Evolutionary conservation across 2,329 filamentous ascomycete species (phyloP), one percentile per base, ranked within the genome.

Genomic region (Alternaria sp.): DNA sequence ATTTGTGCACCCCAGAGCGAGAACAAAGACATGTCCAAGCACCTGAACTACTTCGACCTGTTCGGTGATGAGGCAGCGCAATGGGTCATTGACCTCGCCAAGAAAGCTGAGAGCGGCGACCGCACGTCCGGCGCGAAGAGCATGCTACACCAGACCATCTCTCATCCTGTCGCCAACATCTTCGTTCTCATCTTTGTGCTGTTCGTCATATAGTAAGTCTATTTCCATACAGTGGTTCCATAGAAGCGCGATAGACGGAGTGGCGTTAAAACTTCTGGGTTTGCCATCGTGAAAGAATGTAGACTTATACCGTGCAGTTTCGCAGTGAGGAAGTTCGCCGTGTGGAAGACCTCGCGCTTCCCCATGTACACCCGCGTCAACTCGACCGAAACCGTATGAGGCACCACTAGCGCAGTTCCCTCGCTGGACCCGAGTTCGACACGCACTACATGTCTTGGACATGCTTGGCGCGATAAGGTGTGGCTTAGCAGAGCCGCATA

Each of bases 1-100:
- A 89, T 87, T 74, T 90, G 88, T 80, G 89, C 86, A 70, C 68
- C 70, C 0, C 86, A 85, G 7, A 66, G 65, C 12, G 43, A 64
- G 8, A 54, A 71, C 51, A 87, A 81, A 63, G 80, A 88, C 61
- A 81, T 83, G 47, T 81, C 83, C 60, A 83, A 83, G 9, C 88
- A 89, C 70, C 82, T 88, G 65, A 81, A 85, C 49, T 90, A 90
- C 62, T 87, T 84, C 51, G 67, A 71, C 43, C 64, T 63, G 38
- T 73, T 61, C 51, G 61, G 64, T 18, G 63, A 66, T 36, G 67
- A 73, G 53, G 70, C 65, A 9, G 67, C 70, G 3, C 56, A 63
- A 8, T 73, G 70, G 70, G 68, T 72, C 16, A 48, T 65, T 9
- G 61, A 62, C 16, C 65, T 67, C 14, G 68, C 67, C 7, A 63